These are phyloP conservation scores for Rhodotorula sp. DNA, from an alignment of 1,284 basidiomycete genomes.

Conservation along the genomic window DNA sequence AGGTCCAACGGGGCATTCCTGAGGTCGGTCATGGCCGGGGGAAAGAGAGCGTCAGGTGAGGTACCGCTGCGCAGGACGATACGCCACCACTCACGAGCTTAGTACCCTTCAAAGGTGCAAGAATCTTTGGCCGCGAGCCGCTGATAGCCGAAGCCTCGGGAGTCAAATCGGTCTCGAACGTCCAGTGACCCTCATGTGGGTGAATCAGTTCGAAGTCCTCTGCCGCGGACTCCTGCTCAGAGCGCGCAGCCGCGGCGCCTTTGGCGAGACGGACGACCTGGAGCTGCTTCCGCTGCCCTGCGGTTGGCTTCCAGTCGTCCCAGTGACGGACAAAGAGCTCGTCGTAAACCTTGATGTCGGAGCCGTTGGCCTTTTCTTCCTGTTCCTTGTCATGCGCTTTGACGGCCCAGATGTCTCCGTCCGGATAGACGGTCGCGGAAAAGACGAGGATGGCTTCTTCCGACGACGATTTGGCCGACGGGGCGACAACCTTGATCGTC, in stretches of 20 bases:
- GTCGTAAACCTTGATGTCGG: constrained; percentile 68
- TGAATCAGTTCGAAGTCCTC: constrained; percentile 46
- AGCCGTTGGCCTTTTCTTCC: constrained; percentile 33
- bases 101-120: constrained; percentile 36
- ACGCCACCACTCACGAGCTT: constrained; percentile 24
- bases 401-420: constrained; percentile 47
- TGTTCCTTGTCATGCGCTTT: constrained; percentile 38
- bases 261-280: constrained; percentile 55
- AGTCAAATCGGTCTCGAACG: constrained; percentile 52
- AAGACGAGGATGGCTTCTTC: constrained; percentile 38
- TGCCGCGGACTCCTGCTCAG: neutral
- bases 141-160: constrained; percentile 53
- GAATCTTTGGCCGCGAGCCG: neutral
- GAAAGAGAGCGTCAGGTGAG: no score
- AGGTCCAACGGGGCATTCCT: constrained; percentile 66
- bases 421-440: constrained; percentile 40
- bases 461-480: constrained; percentile 1
- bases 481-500: constrained; percentile 3
- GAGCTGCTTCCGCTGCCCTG: constrained; percentile 63
- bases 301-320: constrained; percentile 70
- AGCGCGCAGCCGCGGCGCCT: neutral
- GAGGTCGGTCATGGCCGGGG: neutral
- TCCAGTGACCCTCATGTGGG: constrained; percentile 51
- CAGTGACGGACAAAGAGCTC: constrained; percentile 75
- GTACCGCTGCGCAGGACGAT: constrained; percentile 19